Base-by-base conservation (phyloP, 305 asterid genomes). In the Monarda citriodora region DNA sequence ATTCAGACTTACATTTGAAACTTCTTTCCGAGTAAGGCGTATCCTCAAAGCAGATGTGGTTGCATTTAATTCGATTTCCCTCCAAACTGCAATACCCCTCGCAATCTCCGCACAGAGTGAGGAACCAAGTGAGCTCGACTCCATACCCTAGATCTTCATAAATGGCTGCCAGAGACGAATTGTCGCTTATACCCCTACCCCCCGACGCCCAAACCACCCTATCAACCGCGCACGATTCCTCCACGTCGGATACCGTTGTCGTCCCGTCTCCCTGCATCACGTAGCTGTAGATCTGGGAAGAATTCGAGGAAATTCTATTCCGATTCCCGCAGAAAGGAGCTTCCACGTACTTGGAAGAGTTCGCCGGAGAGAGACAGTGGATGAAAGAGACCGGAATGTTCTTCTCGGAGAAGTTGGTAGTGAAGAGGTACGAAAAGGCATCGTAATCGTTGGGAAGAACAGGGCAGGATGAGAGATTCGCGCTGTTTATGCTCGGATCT, bases 121-220 rank as follows among this genome's bases (percentile, higher is more conserved):
- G 62, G 66, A 37, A 86, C 94, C 97, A 89, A 3, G 80, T 69
- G 21, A 84, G 73, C 77, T 84, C 89, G 53, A 89, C 70, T 42
- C 95, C 97, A 23, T 80, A 71, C 41, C 75, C 72, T 78, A 89
- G 59, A 9, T 66, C 80, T 4, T 70, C 83, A 36, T 78, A 72
- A 26, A 85, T 60, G 42, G 60, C 60, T 1, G 55, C 62, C 76
- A 81, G 61, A 63, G 96, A 74, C 31, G 79, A 50, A 20, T 48
- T 41, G 47, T 58, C 70, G 63, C 48, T 51, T 23, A 47, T 22
- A 7, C 69, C 64, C 69, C 77, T 61, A 26, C 11, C 26, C 2
- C 42, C 5, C 47, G 86, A 78, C 6, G 59, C 69, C 61, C 9
- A 52, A n/a, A 50, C 67, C 56, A 74, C 59, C 73, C 49, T 68